Conservation (phyloP, 768 basidiomycete species). For the Russula sp. region DNA sequence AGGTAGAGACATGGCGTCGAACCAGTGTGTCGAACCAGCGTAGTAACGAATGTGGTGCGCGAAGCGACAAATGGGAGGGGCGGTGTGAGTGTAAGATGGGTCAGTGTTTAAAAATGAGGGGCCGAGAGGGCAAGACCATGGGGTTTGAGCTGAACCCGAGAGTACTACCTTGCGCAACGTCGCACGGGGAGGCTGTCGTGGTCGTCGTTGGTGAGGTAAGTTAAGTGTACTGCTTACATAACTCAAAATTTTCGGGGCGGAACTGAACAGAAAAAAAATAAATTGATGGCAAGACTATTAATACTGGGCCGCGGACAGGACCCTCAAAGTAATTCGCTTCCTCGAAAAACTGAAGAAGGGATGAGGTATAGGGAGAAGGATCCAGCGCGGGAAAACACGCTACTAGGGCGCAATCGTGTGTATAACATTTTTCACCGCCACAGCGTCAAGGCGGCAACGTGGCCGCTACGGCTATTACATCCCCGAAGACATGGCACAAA, state of each 20-base stretch:
- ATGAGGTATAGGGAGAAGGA: not conserved
- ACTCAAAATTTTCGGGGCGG: not conserved
- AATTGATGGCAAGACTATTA: not conserved
- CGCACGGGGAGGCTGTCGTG: not conserved
- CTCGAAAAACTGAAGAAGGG: not conserved
- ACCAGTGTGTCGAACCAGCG: not conserved
- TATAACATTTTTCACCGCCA: not conserved
- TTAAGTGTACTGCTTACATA: slow-evolving; percentile 12
- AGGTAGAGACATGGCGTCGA: slow-evolving; percentile 5
- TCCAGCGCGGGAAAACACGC: not conserved
- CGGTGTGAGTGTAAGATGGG: not conserved
- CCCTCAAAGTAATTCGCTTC: not conserved
- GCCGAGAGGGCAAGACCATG: slow-evolving; percentile 4
- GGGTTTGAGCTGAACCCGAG: not conserved
- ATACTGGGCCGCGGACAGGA: not conserved
- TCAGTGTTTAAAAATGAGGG: not conserved
- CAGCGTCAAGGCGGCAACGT: not conserved
- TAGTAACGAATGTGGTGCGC: slow-evolving; percentile 12
- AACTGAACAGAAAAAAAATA: not conserved
- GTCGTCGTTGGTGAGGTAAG: slow-evolving; percentile 14
- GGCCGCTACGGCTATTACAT: not conserved
- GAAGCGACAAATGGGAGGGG: slow-evolving; percentile 1
- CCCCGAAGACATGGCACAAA: not conserved
- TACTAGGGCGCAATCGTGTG: not conserved
- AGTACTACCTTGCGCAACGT: not conserved